Conservation (phyloP, 805 yeast species). For the Wickerhamiella australiensis region DNA sequence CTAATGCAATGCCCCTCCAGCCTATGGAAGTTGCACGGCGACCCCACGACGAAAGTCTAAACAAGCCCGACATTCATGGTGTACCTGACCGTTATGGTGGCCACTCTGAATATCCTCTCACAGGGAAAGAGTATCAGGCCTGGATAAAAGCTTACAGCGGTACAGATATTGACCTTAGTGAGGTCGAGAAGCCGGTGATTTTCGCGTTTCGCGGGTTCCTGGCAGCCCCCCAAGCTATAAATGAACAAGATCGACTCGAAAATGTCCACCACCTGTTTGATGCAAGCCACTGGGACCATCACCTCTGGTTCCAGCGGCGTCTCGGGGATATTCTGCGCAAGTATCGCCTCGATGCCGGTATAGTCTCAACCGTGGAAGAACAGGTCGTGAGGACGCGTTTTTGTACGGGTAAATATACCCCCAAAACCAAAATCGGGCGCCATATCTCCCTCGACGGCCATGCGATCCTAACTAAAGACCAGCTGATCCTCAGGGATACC, state of each 20-base stretch:
- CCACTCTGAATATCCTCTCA: background rate
- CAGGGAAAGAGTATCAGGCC: background rate
- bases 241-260: background rate
- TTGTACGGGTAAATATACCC: background rate
- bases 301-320: background rate
- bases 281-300: background rate
- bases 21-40: background rate
- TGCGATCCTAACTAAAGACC: conserved; percentile 45
- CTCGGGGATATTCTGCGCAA: background rate
- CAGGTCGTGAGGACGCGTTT: background rate
- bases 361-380: background rate
- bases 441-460: conserved; percentile 55
- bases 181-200: background rate
- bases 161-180: background rate
- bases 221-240: background rate
- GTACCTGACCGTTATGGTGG: conserved; percentile 1
- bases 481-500: conserved; percentile 48
- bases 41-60: background rate
- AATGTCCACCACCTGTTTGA: background rate
- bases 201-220: background rate
- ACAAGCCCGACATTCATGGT: background rate
- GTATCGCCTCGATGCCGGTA: background rate
- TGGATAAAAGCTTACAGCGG: background rate
- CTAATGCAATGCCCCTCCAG: background rate
- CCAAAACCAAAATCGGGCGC: conserved; percentile 25